Evolutionary conservation across 1,284 basidiomycete genomes (phyloP), one percentile per base, ranked within the genome.

Genomic region (Heterobasidion parviporum): DNA sequence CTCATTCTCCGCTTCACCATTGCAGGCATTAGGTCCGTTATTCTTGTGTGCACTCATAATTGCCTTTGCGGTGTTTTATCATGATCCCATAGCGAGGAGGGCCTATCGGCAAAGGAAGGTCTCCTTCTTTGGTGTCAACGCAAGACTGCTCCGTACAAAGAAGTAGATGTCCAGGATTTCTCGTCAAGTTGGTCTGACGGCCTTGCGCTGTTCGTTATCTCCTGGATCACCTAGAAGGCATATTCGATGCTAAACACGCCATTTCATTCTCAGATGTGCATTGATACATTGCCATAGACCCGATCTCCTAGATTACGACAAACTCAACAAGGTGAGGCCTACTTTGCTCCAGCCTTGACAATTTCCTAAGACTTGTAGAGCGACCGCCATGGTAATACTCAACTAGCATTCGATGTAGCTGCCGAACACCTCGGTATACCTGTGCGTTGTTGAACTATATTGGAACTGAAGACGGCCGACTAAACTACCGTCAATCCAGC

Each of bases 51-150:
- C 41, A 54, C 41, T 59, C 56, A 33, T 60, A 4, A 10, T 41
- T 41, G 7, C n/a, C 10, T 41, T 12, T 10, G 38, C 10, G n/a
- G 7, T 41, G 10, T 52, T n/a, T 33, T 41, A 56, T 54, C 45
- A 46, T 50, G 48, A 50, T 32, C 33, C 57, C 56, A 66, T 72
- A 97, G 94, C 65, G 94, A 96, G 78, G 96, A 98, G 73, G 96
- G 96, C 54, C 81, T 98, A 32, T 96, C 94, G 6, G 96, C 96
- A 1, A 95, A 96, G 70, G 97, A 98, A 69, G 96, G 94, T 47
- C 80, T 99, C 12, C 75, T 99, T 2, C 80, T 99, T 1, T 99
- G 96, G 96, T 98, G 95, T 75, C 96, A 98, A 68, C 84, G 96
- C 56, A 97, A 97, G 73, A 99, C 97, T 1, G 83, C 82, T 34